These are phyloP conservation scores for Saccharomycopsis sp. DNA, from an alignment of 805 yeast species.

Conservation along the genomic window DNA sequence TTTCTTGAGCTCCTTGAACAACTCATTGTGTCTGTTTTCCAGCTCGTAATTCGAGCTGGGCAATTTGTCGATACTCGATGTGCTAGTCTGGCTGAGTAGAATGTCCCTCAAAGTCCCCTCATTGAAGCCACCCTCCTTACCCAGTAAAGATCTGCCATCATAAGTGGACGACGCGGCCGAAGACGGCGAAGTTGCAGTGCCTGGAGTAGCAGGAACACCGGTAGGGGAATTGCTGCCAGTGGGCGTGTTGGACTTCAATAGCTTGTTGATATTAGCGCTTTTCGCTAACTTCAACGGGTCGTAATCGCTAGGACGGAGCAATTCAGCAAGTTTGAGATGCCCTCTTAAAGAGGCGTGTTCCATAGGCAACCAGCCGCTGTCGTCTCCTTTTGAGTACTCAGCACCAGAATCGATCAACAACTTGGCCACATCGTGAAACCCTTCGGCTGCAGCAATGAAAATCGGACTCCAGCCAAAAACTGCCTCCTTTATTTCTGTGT, in stretches of 20 bases:
- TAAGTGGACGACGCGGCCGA: background rate
- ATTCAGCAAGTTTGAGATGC: constrained; percentile 61
- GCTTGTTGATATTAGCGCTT: constrained; percentile 17
- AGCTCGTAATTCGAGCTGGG: constrained; percentile 12
- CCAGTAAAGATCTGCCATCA: background rate
- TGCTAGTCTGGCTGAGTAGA: constrained; percentile 9
- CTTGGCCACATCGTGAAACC: constrained; percentile 50
- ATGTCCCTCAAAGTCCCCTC: background rate
- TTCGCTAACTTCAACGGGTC: constrained; percentile 26
- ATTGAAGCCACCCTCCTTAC: no score
- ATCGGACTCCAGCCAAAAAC: constrained; percentile 94
- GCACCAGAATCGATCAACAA: constrained; percentile 50
- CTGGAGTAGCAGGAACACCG: background rate
- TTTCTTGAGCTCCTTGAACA: constrained; percentile 23
- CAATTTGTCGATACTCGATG: constrained; percentile 23
- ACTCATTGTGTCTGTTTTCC: constrained; percentile 11
- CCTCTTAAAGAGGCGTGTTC: constrained; percentile 94
- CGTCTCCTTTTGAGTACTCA: constrained; percentile 52
- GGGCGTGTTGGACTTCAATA: constrained; percentile 5
- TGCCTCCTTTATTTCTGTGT: constrained; percentile 66
- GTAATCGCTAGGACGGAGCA: constrained; percentile 46
- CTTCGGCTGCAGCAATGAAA: constrained; percentile 86
- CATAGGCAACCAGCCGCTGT: constrained; percentile 95
- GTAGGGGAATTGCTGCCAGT: background rate
- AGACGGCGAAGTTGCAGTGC: background rate